Evolutionary conservation across 2,329 filamentous ascomycete species (phyloP).

Genomic region (Aspergillus versicolor): DNA sequence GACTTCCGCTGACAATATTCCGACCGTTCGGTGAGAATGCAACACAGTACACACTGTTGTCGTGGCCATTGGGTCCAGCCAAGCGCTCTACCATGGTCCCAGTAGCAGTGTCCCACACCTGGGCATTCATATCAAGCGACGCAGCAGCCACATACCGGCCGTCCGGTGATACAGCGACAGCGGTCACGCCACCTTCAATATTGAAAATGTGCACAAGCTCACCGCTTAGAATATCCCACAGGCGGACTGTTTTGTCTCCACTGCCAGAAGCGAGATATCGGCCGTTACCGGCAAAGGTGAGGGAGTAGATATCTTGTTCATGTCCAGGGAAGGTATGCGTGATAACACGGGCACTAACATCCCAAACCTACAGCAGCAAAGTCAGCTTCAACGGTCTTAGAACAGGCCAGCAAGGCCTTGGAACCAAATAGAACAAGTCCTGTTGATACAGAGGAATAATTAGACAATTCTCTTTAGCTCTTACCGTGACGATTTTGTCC

Average conservation of each 20-base stretch:
- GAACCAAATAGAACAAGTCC: too few relatives aligned
- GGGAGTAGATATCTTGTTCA: slow-evolving; percentile 96
- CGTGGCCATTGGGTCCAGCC: slow-evolving; percentile 89
- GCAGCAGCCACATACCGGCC: slow-evolving; percentile 92
- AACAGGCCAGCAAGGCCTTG: too few relatives aligned
- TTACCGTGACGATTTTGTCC: slow-evolving; percentile 91
- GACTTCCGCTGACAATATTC: slow-evolving; percentile 86
- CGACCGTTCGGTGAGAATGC: slow-evolving; percentile 92
- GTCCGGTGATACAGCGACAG: slow-evolving; percentile 94
- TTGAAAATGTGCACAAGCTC: slow-evolving; percentile 79
- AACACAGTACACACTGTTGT: slow-evolving; percentile 94
- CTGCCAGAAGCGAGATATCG: slow-evolving; percentile 93
- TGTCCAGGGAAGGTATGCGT: slow-evolving; percentile 91
- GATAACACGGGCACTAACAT: slow-evolving; percentile 79
- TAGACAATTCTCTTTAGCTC: slow-evolving; percentile 27
- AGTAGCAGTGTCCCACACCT: slow-evolving; percentile 89
- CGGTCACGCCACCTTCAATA: slow-evolving; percentile 96
- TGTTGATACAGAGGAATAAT: too few relatives aligned
- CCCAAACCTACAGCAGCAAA: slow-evolving; percentile 71
- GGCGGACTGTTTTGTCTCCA: slow-evolving; percentile 87
- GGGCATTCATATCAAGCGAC: slow-evolving; percentile 94
- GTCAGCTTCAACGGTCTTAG: too few relatives aligned
- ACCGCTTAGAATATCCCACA: slow-evolving; percentile 91
- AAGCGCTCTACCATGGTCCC: slow-evolving; percentile 87
- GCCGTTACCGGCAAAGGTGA: slow-evolving; percentile 92